phyloP scores from a whole-genome alignment of 495 filamentous ascomycete genomes.

The Lasiosphaeria ovina region DNA sequence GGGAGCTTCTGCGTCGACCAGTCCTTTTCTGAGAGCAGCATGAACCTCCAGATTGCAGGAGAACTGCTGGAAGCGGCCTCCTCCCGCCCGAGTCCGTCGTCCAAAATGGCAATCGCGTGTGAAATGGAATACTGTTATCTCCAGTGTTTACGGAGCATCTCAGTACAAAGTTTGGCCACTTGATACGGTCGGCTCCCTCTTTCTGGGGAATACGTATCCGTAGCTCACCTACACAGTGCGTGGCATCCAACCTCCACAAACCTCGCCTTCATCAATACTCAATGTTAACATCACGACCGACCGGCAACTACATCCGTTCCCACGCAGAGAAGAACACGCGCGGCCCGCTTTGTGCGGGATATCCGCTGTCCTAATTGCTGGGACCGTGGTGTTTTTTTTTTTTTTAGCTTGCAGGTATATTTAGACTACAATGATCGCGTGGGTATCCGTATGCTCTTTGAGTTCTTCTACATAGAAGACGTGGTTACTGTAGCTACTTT shows the following conservation, averaged over 20 bases:
- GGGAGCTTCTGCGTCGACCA: neutral
- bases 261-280: neutral
- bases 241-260: neutral
- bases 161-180: neutral
- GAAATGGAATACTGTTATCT: neutral
- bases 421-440: too few relatives aligned
- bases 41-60: neutral
- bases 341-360: too few relatives aligned
- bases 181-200: neutral
- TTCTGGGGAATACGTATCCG: neutral
- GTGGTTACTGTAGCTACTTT: too few relatives aligned
- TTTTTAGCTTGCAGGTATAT: too few relatives aligned
- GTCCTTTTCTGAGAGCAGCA: neutral
- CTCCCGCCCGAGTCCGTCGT: neutral
- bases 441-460: too few relatives aligned
- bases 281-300: neutral
- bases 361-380: too few relatives aligned
- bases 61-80: neutral
- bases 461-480: too few relatives aligned
- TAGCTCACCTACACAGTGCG: neutral
- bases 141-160: neutral
- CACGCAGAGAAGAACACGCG: neutral
- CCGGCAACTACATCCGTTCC: neutral
- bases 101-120: constrained; percentile 1
- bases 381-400: too few relatives aligned